A percentile compares a stretch with the other conserved stretches of the same genome.
phyloP scores from a whole-genome alignment of 352 stramenopile species.

The Globisporangium nodosum region DNA sequence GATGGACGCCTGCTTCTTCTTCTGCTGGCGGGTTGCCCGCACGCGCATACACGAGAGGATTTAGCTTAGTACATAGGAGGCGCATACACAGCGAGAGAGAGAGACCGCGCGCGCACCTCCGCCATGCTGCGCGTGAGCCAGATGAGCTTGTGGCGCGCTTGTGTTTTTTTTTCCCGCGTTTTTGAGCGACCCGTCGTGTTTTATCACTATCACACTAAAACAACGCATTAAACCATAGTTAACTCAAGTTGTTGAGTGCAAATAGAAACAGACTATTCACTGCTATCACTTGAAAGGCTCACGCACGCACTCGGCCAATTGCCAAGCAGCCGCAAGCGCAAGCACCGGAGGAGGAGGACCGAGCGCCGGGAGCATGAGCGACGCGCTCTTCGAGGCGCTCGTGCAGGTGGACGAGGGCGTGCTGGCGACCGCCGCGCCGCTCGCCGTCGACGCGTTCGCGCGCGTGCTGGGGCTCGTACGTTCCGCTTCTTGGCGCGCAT shows the following conservation, averaged over 20 bases:
- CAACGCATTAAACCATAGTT: too few relatives aligned
- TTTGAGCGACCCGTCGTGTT: too few relatives aligned
- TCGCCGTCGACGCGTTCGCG: slow-evolving; percentile 39
- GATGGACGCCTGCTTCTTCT: slow-evolving; percentile 77
- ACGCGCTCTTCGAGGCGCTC: slow-evolving; percentile 46
- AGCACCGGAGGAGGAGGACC: too few relatives aligned
- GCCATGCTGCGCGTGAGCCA: too few relatives aligned
- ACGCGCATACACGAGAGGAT: neutral
- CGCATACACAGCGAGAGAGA: neutral
- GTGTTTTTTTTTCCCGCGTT: too few relatives aligned
- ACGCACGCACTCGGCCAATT: neutral
- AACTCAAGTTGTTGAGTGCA: too few relatives aligned
- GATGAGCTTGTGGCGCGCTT: too few relatives aligned
- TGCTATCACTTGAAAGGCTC: too few relatives aligned
- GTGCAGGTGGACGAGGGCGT: slow-evolving; percentile 64
- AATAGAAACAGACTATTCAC: too few relatives aligned
- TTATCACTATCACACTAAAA: too few relatives aligned
- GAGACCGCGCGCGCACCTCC: too few relatives aligned
- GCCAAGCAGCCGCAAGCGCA: too few relatives aligned
- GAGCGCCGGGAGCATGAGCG: neutral
- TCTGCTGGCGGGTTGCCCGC: slow-evolving; percentile 10
- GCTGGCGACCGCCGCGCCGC: slow-evolving; percentile 51
- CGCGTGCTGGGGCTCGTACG: slow-evolving; percentile 40
- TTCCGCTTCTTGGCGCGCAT: neutral
- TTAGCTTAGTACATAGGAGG: neutral